A percentile compares a stretch with the other conserved stretches of the same genome.
phyloP scores from a whole-genome alignment of 1,284 basidiomycete species.

The Cutaneotrichosporon spelunceum region DNA sequence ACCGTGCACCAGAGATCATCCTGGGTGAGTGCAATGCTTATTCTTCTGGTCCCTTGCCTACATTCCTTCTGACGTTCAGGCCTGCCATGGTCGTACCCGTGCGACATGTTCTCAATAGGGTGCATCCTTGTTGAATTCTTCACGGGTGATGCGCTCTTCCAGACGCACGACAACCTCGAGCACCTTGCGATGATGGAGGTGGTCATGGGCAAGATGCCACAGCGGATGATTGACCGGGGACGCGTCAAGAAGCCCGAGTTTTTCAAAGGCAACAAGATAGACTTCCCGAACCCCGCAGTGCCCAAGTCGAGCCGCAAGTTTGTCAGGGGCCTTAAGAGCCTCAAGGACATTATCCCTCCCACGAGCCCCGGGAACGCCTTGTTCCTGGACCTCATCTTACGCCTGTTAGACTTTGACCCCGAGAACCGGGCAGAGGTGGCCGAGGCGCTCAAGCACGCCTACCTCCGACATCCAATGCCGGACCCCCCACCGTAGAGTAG shows the following conservation, averaged over 20 bases:
- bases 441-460: conserved; percentile 82
- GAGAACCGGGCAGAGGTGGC: conserved; percentile 77
- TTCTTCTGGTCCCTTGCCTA: not conserved
- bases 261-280: conserved; percentile 80
- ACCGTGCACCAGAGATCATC: conserved; percentile 98
- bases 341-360: conserved; percentile 78
- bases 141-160: conserved; percentile 95
- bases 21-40: conserved; percentile 63
- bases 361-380: conserved; percentile 60
- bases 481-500: conserved; percentile 16
- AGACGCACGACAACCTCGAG: conserved; percentile 98
- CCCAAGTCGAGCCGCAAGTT: conserved; percentile 89
- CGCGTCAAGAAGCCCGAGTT: conserved; percentile 76
- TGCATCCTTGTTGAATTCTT: conserved; percentile 99
- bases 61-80: conserved; percentile 55
- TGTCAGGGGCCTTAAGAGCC: conserved; percentile 75
- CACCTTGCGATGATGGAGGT: conserved; percentile 99
- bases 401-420: conserved; percentile 88
- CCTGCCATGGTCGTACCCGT: conserved; percentile 96
- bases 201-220: conserved; percentile 96
- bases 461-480: conserved; percentile 56
- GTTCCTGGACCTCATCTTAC: conserved; percentile 82
- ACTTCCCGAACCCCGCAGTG: conserved; percentile 86
- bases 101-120: conserved; percentile 96
- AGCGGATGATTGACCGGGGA: conserved; percentile 62